phyloP scores from a whole-genome alignment of 352 stramenopile genomes.

The Pythium pectinolyticum region DNA sequence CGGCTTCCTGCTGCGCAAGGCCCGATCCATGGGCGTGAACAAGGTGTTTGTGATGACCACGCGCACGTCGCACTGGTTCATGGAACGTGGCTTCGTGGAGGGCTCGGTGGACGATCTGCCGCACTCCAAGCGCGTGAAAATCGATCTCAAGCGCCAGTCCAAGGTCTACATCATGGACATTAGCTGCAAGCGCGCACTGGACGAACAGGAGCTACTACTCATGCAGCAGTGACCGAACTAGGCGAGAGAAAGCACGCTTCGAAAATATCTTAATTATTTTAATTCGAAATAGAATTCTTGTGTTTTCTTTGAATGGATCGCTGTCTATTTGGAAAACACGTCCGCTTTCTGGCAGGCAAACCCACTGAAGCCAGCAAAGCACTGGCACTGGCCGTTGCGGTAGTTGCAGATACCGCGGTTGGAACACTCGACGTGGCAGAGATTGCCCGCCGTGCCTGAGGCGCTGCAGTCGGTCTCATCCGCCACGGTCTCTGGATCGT shows the following conservation, averaged over 20 bases:
- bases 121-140: conserved; percentile 68
- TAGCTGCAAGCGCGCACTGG: conserved; percentile 73
- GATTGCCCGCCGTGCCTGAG: conserved; percentile 67
- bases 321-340: conserved; percentile 24
- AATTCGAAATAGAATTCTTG: conserved; percentile 25
- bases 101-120: conserved; percentile 88
- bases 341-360: conserved; percentile 58
- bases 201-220: conserved; percentile 84
- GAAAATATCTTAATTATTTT: too few relatives aligned
- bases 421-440: conserved; percentile 91
- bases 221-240: too few relatives aligned
- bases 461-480: conserved; percentile 81
- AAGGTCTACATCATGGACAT: conserved; percentile 91
- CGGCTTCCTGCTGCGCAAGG: conserved; percentile 89
- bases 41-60: conserved; percentile 98
- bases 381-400: conserved; percentile 76
- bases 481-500: conserved; percentile 65
- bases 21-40: conserved; percentile 78
- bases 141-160: conserved; percentile 82
- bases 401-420: conserved; percentile 92
- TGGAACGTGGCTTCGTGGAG: conserved; percentile 95
- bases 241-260: too few relatives aligned
- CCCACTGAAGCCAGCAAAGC: conserved; percentile 79
- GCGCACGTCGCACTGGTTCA: conserved; percentile 98
- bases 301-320: too few relatives aligned